A percentile compares a stretch with the other conserved stretches of the same genome.
Conservation (phyloP, 169 alveolate genomes). For the Plasmodium berghei region DNA sequence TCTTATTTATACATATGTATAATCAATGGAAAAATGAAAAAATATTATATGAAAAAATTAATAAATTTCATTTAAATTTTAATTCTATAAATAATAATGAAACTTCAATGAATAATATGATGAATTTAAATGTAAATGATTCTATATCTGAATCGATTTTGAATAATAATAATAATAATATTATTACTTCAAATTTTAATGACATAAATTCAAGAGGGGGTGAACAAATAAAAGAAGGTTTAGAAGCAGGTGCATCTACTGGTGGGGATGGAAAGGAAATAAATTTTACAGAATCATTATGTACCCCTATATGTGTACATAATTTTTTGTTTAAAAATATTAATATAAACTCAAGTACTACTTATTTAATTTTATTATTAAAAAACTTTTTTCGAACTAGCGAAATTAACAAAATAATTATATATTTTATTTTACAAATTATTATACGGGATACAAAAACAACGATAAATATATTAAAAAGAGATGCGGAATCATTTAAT, state of each 20-base stretch:
- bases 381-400: constrained; percentile 58
- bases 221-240: too few species aligned
- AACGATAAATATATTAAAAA: constrained; percentile 54
- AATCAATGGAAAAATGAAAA: constrained; percentile 73
- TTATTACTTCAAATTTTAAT: background rate
- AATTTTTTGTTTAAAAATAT: constrained; percentile 67
- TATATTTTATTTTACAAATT: constrained; percentile 47
- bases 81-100: constrained; percentile 6
- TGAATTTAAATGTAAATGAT: background rate
- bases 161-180: background rate
- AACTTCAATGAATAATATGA: background rate
- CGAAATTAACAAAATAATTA: constrained; percentile 56
- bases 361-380: constrained; percentile 44
- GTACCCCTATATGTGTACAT: constrained; percentile 63
- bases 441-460: constrained; percentile 55
- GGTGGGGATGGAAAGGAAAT: constrained; percentile 13
- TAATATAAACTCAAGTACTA: constrained; percentile 61
- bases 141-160: background rate
- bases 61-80: constrained; percentile 25
- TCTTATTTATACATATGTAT: constrained; percentile 68
- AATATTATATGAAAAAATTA: constrained; percentile 26
- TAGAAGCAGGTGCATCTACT: too few species aligned
- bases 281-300: constrained; percentile 34
- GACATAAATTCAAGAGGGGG: background rate
- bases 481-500: constrained; percentile 68